Evolutionary conservation across 805 yeast species (phyloP), one percentile per base, ranked within the genome.

Genomic region (Saturnispora silvae): DNA sequence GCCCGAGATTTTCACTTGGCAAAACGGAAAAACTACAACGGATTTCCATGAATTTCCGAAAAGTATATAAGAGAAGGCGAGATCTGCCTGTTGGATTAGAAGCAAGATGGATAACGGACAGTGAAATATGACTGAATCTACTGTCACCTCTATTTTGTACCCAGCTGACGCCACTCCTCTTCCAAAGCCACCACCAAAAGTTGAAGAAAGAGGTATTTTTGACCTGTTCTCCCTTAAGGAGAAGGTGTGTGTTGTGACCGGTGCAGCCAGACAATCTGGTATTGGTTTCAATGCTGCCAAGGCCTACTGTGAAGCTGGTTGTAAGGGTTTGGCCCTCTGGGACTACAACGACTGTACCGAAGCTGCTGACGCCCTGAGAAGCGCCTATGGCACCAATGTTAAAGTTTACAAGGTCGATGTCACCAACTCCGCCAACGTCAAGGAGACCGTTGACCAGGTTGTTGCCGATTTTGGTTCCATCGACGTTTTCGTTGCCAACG

Each of bases 231-330:
- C 70, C 4, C 51, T 64, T 17, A 52, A 55, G 37, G 68, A 66
- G 10, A 62, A 64, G 44, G 60, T 54, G 3, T 68, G 67, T 13
- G 45, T 67, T 16, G 53, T 70, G 26, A 66, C 78, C 10, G 80
- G 80, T 16, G 76, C 70, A 16, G 67, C 76, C 17, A 35, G 38
- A 29, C 18, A 19, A 15, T 64, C 71, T 19, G 80, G 80, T 7
- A 73, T 74, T 43, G 80, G 79, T 3, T 64, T 63, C 22, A 68
- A 67, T 29, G 67, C 71, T 37, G 75, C 74, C 19, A 50, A 57
- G 24, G 77, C 70, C 10, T 54, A 72, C 15, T 77, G 75, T 3
- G 65, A 65, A 38, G 73, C 75, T 20, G 73, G 74, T n/a, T 63
- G 70, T 9, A 52, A 45, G 28, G 47, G 66, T 45, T 57, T 55